Conservation (phyloP, 768 basidiomycete genomes). For the Candolleomyces aberdarensis region DNA sequence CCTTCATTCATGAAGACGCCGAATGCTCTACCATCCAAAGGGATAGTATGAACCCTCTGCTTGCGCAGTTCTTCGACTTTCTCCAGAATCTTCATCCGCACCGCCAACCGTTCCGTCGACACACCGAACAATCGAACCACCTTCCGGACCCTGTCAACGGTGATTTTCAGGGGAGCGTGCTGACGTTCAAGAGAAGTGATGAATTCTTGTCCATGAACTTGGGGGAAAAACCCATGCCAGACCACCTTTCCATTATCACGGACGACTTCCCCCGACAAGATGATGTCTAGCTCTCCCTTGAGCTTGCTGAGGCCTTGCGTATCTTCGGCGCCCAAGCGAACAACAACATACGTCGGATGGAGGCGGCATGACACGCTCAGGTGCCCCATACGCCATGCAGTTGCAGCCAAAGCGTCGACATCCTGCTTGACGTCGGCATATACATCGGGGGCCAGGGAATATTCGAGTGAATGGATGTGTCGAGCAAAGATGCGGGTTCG, state of each 20-base stretch:
- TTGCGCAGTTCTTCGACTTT: conserved; percentile 43
- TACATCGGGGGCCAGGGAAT: conserved; percentile 33
- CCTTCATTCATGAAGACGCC: conserved; percentile 45
- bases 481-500: conserved; percentile 45
- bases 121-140: conserved; percentile 56
- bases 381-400: conserved; percentile 29
- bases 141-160: conserved; percentile 37
- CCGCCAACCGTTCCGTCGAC: conserved; percentile 33
- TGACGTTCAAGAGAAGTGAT: conserved; percentile 39
- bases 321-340: conserved; percentile 52
- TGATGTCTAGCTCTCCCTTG: conserved; percentile 59
- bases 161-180: conserved; percentile 41
- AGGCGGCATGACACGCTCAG: conserved; percentile 15
- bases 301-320: conserved; percentile 49
- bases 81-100: conserved; percentile 42
- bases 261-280: conserved; percentile 60
- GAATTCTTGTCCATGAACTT: conserved; percentile 39
- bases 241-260: conserved; percentile 45
- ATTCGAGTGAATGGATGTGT: conserved; percentile 52
- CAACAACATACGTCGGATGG: conserved; percentile 21
- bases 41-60: conserved; percentile 40
- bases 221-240: conserved; percentile 66
- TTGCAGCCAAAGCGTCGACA: conserved; percentile 40
- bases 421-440: conserved; percentile 43
- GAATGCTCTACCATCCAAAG: conserved; percentile 43